A percentile compares a stretch with the other conserved stretches of the same genome.
These are phyloP conservation scores for Penicillium lividum DNA, from an alignment of 495 filamentous ascomycete genomes.

Conservation along the genomic window DNA sequence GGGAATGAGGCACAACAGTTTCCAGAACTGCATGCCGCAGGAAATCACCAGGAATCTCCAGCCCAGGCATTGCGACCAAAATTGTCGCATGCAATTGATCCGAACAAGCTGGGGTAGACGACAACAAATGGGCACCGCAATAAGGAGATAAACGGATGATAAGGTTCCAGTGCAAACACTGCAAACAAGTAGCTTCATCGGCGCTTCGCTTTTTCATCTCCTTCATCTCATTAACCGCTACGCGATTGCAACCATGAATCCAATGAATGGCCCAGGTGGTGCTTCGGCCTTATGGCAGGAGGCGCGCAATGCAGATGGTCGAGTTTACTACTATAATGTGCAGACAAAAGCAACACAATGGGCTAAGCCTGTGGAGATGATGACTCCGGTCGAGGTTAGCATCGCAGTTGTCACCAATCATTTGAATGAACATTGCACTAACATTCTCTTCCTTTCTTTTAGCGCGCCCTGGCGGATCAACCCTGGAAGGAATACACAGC, in stretches of 20 bases:
- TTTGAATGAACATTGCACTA: conserved; percentile 5
- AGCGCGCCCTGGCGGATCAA: conserved; percentile 80
- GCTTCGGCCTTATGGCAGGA: conserved; percentile 73
- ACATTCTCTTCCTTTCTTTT: conserved; percentile 10
- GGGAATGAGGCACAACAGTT: conserved; percentile 74
- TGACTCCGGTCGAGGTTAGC: conserved; percentile 82
- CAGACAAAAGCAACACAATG: conserved; percentile 88
- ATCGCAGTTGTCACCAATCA: not conserved
- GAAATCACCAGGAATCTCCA: conserved; percentile 56
- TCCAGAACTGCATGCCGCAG: conserved; percentile 71
- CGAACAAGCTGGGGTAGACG: conserved; percentile 1
- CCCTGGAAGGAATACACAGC: conserved; percentile 94
- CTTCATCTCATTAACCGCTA: conserved; percentile 11
- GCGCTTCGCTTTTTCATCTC: conserved; percentile 26
- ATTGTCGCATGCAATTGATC: conserved; percentile 27
- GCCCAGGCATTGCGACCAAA: conserved; percentile 40
- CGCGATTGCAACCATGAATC: conserved; percentile 57
- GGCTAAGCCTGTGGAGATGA: conserved; percentile 87
- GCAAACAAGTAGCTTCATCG: conserved; percentile 32
- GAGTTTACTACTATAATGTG: conserved; percentile 91
- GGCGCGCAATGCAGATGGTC: conserved; percentile 78
- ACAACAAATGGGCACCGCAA: conserved; percentile 12
- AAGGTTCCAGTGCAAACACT: conserved; percentile 33
- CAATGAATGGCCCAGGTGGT: conserved; percentile 54
- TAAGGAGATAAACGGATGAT: conserved; percentile 23